A percentile compares a stretch with the other conserved stretches of the same genome.
phyloP scores from a whole-genome alignment of 495 filamentous ascomycete genomes.

The Tuber brumale region DNA sequence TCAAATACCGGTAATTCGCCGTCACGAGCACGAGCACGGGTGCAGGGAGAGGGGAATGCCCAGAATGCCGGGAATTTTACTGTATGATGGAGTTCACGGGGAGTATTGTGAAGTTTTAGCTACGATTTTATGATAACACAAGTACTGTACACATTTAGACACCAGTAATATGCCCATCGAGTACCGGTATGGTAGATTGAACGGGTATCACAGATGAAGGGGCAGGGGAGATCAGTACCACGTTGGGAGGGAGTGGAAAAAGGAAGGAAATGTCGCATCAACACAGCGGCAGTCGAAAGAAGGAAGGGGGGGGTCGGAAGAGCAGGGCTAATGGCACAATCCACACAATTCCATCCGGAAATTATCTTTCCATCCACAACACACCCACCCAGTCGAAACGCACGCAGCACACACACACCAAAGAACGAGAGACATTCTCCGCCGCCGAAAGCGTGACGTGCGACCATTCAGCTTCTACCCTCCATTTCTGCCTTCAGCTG shows the following conservation, averaged over 20 bases:
- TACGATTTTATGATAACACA: background rate
- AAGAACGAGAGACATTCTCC: conserved; percentile 5
- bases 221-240: background rate
- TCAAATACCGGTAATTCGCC: background rate
- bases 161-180: background rate
- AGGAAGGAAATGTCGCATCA: background rate
- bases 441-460: conserved; percentile 1
- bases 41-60: background rate
- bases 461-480: background rate
- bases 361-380: background rate
- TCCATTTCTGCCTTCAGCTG: background rate
- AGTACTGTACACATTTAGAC: background rate
- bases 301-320: background rate
- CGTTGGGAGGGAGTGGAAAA: background rate
- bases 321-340: background rate
- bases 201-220: background rate
- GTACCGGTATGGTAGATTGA: background rate
- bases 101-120: background rate
- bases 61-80: background rate
- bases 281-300: background rate
- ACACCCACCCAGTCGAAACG: background rate
- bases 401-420: background rate
- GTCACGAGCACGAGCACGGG: background rate
- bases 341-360: background rate
- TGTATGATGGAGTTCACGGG: background rate